Conservation (phyloP, 352 stramenopile genomes). For the Pythium phragmitis region DNA sequence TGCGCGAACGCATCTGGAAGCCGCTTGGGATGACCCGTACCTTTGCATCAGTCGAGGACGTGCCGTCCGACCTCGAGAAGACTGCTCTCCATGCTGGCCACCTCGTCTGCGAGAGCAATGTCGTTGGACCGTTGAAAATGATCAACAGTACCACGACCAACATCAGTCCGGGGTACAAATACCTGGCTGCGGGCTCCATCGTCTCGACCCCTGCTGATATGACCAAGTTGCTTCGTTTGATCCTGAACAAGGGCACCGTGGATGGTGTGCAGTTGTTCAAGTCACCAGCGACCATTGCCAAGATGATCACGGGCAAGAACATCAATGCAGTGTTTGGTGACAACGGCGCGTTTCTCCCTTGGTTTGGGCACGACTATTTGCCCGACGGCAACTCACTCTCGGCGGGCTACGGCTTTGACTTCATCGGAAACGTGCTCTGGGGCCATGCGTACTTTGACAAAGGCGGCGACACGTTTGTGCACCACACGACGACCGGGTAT, state of each 20-base stretch:
- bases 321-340: conserved; percentile 31
- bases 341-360: conserved; percentile 33
- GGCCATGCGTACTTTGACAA: conserved; percentile 66
- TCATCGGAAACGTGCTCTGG: conserved; percentile 46
- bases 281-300: conserved; percentile 32
- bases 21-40: conserved; percentile 61
- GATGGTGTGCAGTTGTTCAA: conserved; percentile 45
- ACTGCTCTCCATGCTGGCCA: conserved; percentile 34
- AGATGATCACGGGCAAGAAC: conserved; percentile 65
- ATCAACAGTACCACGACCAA: conserved; percentile 23
- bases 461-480: conserved; percentile 45
- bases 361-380: conserved; percentile 25
- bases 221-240: conserved; percentile 43
- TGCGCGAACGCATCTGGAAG: conserved; percentile 47
- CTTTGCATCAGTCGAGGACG: conserved; percentile 31
- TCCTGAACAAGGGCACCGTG: conserved; percentile 62
- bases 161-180: conserved; percentile 18
- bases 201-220: conserved; percentile 56
- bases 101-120: conserved; percentile 42
- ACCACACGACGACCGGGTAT: conserved; percentile 51
- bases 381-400: conserved; percentile 50
- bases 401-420: conserved; percentile 65
- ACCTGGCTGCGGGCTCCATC: conserved; percentile 41
- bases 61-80: conserved; percentile 2
- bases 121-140: conserved; percentile 38